Evolutionary conservation across 768 basidiomycete genomes (phyloP), one percentile per base, ranked within the genome.

Genomic region (Boletus sensibilis): DNA sequence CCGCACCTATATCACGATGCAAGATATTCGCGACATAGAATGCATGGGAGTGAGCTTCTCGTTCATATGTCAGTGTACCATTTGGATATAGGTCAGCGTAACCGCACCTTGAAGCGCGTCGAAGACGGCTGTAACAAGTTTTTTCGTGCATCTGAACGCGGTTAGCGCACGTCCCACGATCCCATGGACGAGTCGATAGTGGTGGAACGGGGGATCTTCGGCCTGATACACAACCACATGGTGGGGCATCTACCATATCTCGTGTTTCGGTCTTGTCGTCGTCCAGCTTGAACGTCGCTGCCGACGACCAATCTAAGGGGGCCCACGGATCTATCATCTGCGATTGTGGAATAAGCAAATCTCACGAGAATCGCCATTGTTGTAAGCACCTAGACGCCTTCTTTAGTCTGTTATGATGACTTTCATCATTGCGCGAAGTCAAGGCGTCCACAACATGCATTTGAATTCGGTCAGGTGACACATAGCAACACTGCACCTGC

Each of bases 11-110:
- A 29, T 72, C 70, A 2, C 55, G 1, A 29, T 29, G 27, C 27
- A 29, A 29, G 27, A 29, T 29, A 5, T 29, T 8, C 27, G 27
- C 27, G 7, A 46, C 21, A 3, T 48, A 23, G 41, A 46, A 68
- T 4, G 68, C 68, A 9, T 62, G 56, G 23, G 56, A 14, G 35
- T 70, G 66, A 11, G 63, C 70, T 72, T 14, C 1, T 7, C 1
- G 5, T 40, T n/a, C 3, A 14, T 16, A 7, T 27, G 27, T 27
- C 6, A 27, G 27, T 27, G 27, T 27, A 25, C 25, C 4, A 5
- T 25, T 25, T 25, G 25, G 7, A 18, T 33, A 20, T 5, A 18
- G 5, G 16, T 21, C 6, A 14, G 11, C 20, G 2, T 10, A n/a
- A 42, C 4, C 35, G 0, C 18, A 58, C 52, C 52, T 34, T 34